Base-by-base conservation (phyloP, 495 filamentous ascomycete genomes). In the Neurospora sp. region DNA sequence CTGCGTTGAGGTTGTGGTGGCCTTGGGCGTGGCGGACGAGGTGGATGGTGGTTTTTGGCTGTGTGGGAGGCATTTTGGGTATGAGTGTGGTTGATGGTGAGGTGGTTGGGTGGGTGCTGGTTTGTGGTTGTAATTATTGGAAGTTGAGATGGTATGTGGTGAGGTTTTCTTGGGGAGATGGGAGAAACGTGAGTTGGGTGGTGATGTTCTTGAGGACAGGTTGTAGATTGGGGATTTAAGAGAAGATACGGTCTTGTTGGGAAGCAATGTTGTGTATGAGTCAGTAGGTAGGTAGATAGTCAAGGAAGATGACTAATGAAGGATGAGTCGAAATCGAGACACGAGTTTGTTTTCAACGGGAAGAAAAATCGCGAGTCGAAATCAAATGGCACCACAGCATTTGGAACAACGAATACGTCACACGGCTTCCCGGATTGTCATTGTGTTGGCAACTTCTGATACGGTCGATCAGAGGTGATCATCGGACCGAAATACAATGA, bases 1-100 rank as follows among this genome's bases (percentile, higher is more conserved):
- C 88, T n/a, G 78, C 77, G 72, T 76, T 84, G 78, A 97, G 88
- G 84, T 98, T 97, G 86, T 98, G 94, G 78, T 88, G 85, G 81
- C 93, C 94, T 86, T 86, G 84, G 27, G 85, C 85, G 78, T 86
- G 85, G 59, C 85, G 84, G 71, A 86, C 85, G 39, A 86, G 80
- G 76, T 96, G 86, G 73, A 86, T 77, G 38, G 82, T 80, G 23
- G 80, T 81, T 85, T 35, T 74, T 76, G n/a, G 46, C 20, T n/a
- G n/a, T n/a, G n/a, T n/a, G n/a, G n/a, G n/a, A n/a, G 42, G 14
- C 35, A 35, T 70, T 41, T 71, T n/a, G n/a, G n/a, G n/a, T n/a
- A n/a, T n/a, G n/a, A n/a, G n/a, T n/a, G n/a, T n/a, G n/a, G n/a
- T n/a, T n/a, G n/a, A n/a, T n/a, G n/a, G n/a, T 54, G 18, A 46